phyloP scores from a whole-genome alignment of 495 filamentous ascomycete species.

The Talaromyces liani region DNA sequence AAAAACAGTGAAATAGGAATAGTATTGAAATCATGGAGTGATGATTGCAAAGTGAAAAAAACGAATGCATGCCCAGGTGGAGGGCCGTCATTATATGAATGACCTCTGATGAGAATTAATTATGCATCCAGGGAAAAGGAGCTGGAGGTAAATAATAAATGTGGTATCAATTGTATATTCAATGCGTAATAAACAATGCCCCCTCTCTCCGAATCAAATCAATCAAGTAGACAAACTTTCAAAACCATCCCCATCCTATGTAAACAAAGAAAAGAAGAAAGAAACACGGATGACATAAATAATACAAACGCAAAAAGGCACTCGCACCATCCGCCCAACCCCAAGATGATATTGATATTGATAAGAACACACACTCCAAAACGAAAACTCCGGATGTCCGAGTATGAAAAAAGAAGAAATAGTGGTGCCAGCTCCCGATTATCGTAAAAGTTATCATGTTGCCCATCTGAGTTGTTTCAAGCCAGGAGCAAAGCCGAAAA shows the following conservation, averaged over 20 bases:
- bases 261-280: neutral
- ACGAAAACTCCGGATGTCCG: neutral
- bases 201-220: neutral
- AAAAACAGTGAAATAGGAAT: too few relatives aligned
- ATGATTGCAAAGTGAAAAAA: too few relatives aligned
- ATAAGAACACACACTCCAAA: neutral
- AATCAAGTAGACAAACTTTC: neutral
- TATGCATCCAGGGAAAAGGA: too few relatives aligned
- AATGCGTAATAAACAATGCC: neutral
- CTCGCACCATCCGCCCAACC: neutral
- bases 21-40: too few relatives aligned
- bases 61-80: too few relatives aligned
- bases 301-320: neutral
- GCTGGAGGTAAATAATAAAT: neutral
- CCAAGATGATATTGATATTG: neutral
- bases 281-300: neutral
- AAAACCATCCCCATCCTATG: neutral
- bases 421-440: neutral
- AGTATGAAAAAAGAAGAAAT: neutral
- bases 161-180: conserved; percentile 5
- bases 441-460: neutral
- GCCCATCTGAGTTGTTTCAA: neutral
- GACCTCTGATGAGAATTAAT: too few relatives aligned
- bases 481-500: neutral
- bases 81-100: too few relatives aligned